Conservation (phyloP, 2,329 filamentous ascomycete species). For the Neospermospora avenae region DNA sequence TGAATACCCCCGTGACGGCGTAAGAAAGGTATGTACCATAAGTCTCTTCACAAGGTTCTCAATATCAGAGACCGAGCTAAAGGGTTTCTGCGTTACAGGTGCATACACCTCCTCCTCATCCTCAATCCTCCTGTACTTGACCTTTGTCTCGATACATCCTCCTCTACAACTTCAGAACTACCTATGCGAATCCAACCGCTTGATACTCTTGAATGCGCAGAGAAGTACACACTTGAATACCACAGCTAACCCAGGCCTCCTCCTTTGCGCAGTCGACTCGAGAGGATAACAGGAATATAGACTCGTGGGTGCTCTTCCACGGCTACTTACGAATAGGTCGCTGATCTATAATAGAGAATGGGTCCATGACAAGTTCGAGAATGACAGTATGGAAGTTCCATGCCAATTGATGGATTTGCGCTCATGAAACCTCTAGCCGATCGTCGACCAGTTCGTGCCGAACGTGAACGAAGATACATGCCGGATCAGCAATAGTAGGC, state of each 20-base stretch:
- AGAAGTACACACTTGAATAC: conserved; percentile 40
- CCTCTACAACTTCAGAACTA: conserved; percentile 23
- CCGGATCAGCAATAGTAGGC: conserved; percentile 33
- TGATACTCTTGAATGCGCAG: conserved; percentile 35
- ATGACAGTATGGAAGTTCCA: conserved; percentile 49
- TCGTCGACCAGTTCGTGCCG: conserved; percentile 26
- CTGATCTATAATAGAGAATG: conserved; percentile 62
- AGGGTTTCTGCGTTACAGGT: conserved; percentile 26
- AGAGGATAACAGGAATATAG: conserved; percentile 63
- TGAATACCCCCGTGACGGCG: conserved; percentile 72
- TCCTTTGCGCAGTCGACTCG: conserved; percentile 54
- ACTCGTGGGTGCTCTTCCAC: conserved; percentile 54
- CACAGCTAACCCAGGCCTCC: conserved; percentile 45
- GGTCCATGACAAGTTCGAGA: conserved; percentile 90
- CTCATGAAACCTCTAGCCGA: conserved; percentile 29
- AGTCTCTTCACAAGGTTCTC: neutral
- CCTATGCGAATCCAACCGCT: conserved; percentile 27
- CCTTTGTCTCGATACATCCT: conserved; percentile 36
- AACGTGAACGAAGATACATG: conserved; percentile 32
- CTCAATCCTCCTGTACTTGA: conserved; percentile 35
- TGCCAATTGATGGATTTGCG: conserved; percentile 9
- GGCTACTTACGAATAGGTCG: neutral
- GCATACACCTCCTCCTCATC: conserved; percentile 36
- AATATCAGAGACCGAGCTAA: conserved; percentile 12
- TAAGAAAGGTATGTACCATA: conserved; percentile 72